Evolutionary conservation across 2,329 filamentous ascomycete species (phyloP), one percentile per base, ranked within the genome.

Genomic region (Botryotinia narcissicola): DNA sequence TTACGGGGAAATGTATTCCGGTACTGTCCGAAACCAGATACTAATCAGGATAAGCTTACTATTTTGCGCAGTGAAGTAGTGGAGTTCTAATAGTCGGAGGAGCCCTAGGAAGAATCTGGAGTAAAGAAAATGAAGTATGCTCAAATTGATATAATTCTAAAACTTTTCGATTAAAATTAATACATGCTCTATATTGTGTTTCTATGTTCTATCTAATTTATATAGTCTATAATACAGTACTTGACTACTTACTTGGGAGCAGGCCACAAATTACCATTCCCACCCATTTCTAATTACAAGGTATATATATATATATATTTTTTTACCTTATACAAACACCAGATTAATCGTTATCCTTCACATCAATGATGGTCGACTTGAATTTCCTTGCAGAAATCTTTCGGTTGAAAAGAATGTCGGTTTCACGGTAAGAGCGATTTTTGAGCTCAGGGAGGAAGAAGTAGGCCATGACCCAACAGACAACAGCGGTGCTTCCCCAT

Each of bases 381-480:
- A 78, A 84, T 54, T 82, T 80, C 66, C 82, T 78, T 59, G 83
- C 82, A n/a, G 80, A 77, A 37, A 82, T 76, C 35, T 74, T 75
- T 63, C 79, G 77, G 40, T 84, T 80, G 78, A 87, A 87, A 78
- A 87, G 74, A 25, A 83, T 80, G 74, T 87, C 85, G n/a, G 87
- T 84, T 81, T 87, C 85, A 75, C 84, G 84, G 73, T 84, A 83
- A 8, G 83, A 84, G 57, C 83, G 85, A 87, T 79, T 79, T 89
- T 90, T 88, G 77, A 89, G 88, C 83, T 90, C 88, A 75, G 88
- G 88, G 5, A 80, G 18, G 82, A 85, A 90, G 42, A 88, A 87
- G 57, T 86, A 80, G 42, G 83, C 77, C 75, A 85, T 74, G 75
- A 85, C 76, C 68, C 85, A 83, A 80, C 89, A 91, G 78, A 89